These are phyloP conservation scores for Phallus indusiatus DNA, from an alignment of 768 basidiomycete species.

Conservation along the genomic window DNA sequence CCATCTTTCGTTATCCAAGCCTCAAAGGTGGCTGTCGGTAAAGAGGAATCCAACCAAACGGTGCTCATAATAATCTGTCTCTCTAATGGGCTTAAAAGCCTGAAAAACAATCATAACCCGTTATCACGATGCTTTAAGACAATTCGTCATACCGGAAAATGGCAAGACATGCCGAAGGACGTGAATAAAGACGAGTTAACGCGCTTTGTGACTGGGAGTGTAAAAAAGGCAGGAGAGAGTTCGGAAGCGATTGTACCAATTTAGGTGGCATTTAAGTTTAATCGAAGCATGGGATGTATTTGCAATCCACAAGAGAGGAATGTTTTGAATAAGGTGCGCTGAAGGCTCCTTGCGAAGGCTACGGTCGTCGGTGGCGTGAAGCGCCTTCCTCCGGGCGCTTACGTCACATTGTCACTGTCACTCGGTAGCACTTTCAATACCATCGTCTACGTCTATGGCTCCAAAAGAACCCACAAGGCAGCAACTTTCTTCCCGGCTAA, in stretches of 20 bases:
- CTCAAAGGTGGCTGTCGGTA: conserved; percentile 56
- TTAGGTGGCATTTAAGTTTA: not conserved
- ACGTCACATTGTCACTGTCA: not conserved
- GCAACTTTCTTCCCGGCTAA: conserved; percentile 62
- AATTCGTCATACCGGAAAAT: conserved; percentile 66
- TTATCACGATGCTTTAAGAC: not conserved
- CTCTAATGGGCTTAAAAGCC: conserved; percentile 68
- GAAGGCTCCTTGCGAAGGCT: not conserved
- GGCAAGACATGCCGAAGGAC: conserved; percentile 81
- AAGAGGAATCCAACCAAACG: conserved; percentile 77
- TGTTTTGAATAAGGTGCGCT: too few relatives aligned
- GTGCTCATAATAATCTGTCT: conserved; percentile 82
- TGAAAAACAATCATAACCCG: conserved; percentile 19
- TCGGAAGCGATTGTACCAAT: conserved; percentile 25
- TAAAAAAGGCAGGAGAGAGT: conserved; percentile 69
- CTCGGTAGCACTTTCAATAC: not conserved
- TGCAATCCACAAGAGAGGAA: too few relatives aligned
- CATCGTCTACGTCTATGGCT: conserved; percentile 19
- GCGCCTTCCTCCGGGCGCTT: not conserved
- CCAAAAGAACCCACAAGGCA: conserved; percentile 58
- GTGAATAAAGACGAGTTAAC: conserved; percentile 69
- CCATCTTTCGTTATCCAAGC: conserved; percentile 71
- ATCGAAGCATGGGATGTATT: too few relatives aligned
- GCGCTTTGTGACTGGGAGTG: conserved; percentile 72
- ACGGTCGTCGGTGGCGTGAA: not conserved